These are phyloP conservation scores for Ensete glaucum DNA, from an alignment of 176 grass and related monocot genomes.

Conservation along the genomic window DNA sequence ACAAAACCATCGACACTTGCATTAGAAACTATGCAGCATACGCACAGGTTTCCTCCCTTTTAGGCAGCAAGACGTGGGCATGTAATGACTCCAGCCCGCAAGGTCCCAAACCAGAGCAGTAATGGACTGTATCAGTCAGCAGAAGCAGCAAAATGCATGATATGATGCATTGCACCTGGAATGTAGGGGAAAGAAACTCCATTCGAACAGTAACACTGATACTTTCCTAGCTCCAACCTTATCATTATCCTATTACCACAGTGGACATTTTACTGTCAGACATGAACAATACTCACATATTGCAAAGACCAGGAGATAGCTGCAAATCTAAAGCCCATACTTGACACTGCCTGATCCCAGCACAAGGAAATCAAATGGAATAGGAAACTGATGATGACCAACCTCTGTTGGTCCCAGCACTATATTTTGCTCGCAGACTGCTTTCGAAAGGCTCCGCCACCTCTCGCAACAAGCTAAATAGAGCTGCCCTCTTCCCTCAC, in stretches of 20 bases:
- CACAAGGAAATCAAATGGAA: constrained; percentile 4
- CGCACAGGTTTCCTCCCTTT: neutral
- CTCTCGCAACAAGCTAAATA: neutral
- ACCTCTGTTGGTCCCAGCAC: neutral
- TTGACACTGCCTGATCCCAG: neutral
- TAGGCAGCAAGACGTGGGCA: neutral
- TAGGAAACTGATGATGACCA: neutral
- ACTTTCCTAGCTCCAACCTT: no score
- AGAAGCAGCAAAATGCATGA: neutral
- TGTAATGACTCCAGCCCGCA: neutral
- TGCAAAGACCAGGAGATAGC: no score
- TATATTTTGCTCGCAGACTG: neutral
- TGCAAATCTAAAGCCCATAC: no score
- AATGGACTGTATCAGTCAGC: neutral
- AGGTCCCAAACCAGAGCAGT: neutral
- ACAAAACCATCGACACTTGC: no score
- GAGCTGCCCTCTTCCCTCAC: neutral
- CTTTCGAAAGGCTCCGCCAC: neutral
- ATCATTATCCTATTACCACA: no score
- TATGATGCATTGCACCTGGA: neutral
- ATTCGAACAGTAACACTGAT: no score
- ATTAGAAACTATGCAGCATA: neutral
- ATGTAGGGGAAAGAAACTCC: neutral
- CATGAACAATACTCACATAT: no score
- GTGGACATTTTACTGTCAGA: no score